phyloP scores from a whole-genome alignment of 768 basidiomycete genomes.

The Cystofilobasidium ferigula region DNA sequence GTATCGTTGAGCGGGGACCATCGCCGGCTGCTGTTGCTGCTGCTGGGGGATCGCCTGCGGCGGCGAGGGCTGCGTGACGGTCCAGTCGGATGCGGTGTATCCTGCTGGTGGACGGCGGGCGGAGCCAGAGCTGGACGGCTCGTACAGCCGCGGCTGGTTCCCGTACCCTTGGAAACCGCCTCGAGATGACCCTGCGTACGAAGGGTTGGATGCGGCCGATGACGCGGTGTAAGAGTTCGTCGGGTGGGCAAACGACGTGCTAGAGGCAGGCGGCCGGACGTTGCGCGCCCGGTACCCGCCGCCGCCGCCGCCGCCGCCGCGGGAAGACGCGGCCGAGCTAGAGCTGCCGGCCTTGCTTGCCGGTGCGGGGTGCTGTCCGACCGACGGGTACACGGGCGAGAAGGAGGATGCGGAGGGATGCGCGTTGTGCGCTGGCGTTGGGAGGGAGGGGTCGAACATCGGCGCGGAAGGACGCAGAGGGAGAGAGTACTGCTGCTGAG shows the following conservation, averaged over 20 bases:
- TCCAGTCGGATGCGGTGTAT: neutral
- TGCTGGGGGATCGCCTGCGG: neutral
- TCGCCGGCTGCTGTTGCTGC: conserved; percentile 9
- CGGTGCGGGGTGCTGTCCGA: neutral
- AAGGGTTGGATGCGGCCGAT: too few species aligned
- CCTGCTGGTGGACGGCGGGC: too few species aligned
- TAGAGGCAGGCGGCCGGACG: neutral
- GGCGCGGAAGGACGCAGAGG: conserved; percentile 21
- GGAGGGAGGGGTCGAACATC: conserved; percentile 15
- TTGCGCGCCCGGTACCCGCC: neutral
- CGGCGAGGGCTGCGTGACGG: conserved; percentile 5
- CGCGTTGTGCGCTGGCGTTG: neutral
- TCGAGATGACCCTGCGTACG: neutral
- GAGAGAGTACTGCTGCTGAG: neutral
- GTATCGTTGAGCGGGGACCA: conserved; percentile 1
- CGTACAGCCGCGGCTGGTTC: neutral
- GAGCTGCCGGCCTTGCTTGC: neutral
- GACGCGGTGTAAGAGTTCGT: too few species aligned
- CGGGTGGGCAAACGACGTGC: too few species aligned
- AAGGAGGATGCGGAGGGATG: neutral
- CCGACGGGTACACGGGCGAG: neutral
- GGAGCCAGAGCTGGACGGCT: neutral
- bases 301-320: neutral
- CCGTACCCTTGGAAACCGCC: neutral
- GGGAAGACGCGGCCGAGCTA: too few species aligned